Conservation (phyloP, 495 filamentous ascomycete genomes). For the Melanomma pulvis-pyrius region DNA sequence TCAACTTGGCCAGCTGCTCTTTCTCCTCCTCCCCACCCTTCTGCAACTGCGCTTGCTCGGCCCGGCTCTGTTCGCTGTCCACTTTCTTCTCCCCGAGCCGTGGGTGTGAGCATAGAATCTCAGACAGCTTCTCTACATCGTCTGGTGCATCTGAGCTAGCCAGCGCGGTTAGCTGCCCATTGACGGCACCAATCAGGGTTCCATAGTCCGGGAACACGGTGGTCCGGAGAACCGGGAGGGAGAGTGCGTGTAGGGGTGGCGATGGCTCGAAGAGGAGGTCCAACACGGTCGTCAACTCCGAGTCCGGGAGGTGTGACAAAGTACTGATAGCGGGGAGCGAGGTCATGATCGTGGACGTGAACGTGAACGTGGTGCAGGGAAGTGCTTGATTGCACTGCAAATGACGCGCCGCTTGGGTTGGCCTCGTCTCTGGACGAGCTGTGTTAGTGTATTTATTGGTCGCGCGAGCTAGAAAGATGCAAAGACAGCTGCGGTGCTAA, state of each 20-base stretch:
- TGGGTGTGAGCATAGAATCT: constrained; percentile 85
- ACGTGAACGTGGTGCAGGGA: background rate
- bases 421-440: background rate
- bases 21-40: constrained; percentile 59
- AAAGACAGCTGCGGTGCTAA: background rate
- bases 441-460: background rate
- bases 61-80: constrained; percentile 72
- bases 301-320: constrained; percentile 59
- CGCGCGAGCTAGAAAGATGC: background rate
- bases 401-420: background rate
- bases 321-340: constrained; percentile 55
- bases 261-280: constrained; percentile 89
- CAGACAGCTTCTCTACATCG: constrained; percentile 62
- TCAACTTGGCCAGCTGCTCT: constrained; percentile 65
- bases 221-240: constrained; percentile 65
- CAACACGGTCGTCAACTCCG: constrained; percentile 63
- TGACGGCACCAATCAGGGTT: constrained; percentile 60
- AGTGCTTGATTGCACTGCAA: background rate
- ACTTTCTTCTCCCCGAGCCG: constrained; percentile 79
- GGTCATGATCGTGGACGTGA: constrained; percentile 15
- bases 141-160: constrained; percentile 54
- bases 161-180: constrained; percentile 58
- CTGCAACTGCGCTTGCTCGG: constrained; percentile 79
- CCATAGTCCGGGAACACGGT: constrained; percentile 63
- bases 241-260: constrained; percentile 69